Base-by-base conservation (phyloP, 2,329 filamentous ascomycete species). In the Emergomyces orientalis region DNA sequence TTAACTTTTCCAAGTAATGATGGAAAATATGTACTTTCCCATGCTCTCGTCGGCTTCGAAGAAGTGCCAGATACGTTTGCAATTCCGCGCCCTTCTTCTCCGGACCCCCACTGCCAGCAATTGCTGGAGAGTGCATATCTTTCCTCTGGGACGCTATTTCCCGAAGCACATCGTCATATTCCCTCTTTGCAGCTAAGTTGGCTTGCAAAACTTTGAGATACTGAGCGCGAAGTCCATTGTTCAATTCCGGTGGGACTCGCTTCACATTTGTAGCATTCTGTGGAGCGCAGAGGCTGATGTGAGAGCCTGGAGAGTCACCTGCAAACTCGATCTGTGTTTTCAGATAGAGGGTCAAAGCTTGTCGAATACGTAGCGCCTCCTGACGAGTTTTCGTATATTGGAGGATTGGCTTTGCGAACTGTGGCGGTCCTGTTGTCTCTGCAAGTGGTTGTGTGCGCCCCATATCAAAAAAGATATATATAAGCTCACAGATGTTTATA, bases 11-110 rank as follows among this genome's bases (percentile, higher is more conserved):
- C 6, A 82, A 66, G 55, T 79, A 76, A 30, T 76, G 73, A 59
- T 79, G 76, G 39, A 81, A 77, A 22, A 81, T 73, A 59, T 79
- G 75, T 2, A 82, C 70, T 63, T 79, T 80, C 57, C 74, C 72
- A 65, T 77, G 73, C n/a, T 74, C 75, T 19, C 75, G 75, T 43
- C 78, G 77, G 63, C 80, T 77, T 47, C 75, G 78, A 27, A 81
- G 73, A 22, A 82, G 72, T 25, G 71, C 64, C 17, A 81, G 71
- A 66, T 82, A 81, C 47, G 73, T 69, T 59, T 72, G 69, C 45
- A 77, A 63, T 45, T 73, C 72, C 17, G 66, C 61, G 49, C 67
- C 69, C 61, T 69, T 65, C 41, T 70, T 68, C 13, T 64, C 63
- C 11, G 63, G 32, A 47, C 65, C 49, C 39, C 58, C 34, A 27